phyloP scores from a whole-genome alignment of 1,284 basidiomycete species.

The Ceratorhiza oryzae-sativae region DNA sequence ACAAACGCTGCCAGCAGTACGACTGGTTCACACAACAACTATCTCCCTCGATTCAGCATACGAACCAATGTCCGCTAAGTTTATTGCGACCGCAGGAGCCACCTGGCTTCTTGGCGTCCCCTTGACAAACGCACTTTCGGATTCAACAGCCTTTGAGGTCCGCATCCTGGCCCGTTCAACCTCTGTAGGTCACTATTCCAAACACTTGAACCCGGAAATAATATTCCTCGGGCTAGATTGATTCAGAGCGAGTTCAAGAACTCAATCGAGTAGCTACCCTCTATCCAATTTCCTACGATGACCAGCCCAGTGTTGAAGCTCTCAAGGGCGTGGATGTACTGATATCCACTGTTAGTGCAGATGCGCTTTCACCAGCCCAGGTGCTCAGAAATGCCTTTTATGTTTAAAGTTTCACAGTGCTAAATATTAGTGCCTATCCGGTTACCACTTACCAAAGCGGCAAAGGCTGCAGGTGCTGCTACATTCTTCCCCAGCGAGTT shows the following conservation, averaged over 20 bases:
- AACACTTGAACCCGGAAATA: too few relatives aligned
- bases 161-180: slow-evolving; percentile 24
- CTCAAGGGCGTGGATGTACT: slow-evolving; percentile 34
- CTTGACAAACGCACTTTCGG: slow-evolving; percentile 14
- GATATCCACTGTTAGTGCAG: background rate
- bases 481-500: slow-evolving; percentile 33
- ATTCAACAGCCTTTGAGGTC: background rate
- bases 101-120: slow-evolving; percentile 8
- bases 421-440: too few relatives aligned
- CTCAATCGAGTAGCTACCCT: slow-evolving; percentile 21
- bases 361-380: slow-evolving; percentile 3
- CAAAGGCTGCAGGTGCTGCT: slow-evolving; percentile 17
- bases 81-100: slow-evolving; percentile 25
- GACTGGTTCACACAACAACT: too few relatives aligned
- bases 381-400: too few relatives aligned
- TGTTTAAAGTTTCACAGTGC: too few relatives aligned
- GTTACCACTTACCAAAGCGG: slow-evolving; percentile 25
- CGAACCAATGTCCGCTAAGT: slow-evolving; percentile 7
- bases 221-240: background rate
- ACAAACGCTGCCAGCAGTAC: too few relatives aligned
- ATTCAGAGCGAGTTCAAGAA: slow-evolving; percentile 11
- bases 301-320: slow-evolving; percentile 21
- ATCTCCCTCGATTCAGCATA: background rate
- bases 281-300: slow-evolving; percentile 15
- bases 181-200: background rate